Conservation (phyloP, 2,329 filamentous ascomycete genomes). For the Pseudogymnoascus sp. region DNA sequence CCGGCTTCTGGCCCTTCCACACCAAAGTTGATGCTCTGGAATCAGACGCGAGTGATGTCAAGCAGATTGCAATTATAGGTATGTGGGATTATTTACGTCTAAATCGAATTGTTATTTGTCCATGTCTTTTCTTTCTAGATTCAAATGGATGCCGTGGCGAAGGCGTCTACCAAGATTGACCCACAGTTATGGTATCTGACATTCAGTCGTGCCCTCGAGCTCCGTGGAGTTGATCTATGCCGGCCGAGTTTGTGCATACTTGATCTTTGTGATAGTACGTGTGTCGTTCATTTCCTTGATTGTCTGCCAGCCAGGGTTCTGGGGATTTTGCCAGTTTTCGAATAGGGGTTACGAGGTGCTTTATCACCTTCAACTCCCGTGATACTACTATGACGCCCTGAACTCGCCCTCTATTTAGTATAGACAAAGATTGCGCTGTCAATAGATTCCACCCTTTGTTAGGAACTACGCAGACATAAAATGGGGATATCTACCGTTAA, state of each 20-base stretch:
- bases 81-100: constrained; percentile 13
- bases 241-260: not conserved
- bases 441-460: not conserved
- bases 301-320: not conserved
- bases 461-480: not conserved
- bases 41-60: constrained; percentile 17
- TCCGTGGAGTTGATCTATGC: not conserved
- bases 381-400: not conserved
- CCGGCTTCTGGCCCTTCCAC: constrained; percentile 26
- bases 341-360: not conserved
- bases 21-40: constrained; percentile 16
- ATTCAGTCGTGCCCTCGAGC: not conserved
- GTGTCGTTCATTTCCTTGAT: not conserved
- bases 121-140: not conserved
- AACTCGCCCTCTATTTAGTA: not conserved
- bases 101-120: not conserved
- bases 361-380: not conserved
- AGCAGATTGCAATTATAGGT: constrained; percentile 30
- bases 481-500: not conserved
- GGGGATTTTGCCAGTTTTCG: not conserved
- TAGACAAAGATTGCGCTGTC: not conserved
- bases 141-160: not conserved
- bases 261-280: not conserved
- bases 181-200: not conserved
- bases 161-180: not conserved